Base-by-base conservation (phyloP, 345 rosid genomes). In the Microcos paniculata region DNA sequence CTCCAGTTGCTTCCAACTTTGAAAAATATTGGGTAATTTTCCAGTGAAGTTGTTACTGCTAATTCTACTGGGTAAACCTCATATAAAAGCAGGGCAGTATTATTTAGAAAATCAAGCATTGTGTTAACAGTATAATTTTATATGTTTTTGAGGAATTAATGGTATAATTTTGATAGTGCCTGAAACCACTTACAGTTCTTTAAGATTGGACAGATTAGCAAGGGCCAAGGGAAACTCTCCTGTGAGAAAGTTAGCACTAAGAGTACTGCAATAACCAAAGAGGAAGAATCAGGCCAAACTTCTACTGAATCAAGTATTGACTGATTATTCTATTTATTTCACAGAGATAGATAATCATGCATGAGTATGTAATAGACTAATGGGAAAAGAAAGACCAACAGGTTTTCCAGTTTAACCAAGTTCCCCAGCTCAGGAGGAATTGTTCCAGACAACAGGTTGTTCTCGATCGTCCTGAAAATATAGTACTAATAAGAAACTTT, bases 31-130 rank as follows among this genome's bases (percentile, higher is more conserved):
- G 21, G 78, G 78, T 53, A 75, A 24, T 30, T 69, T 65, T 65
- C 78, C 78, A 21, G 56, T 23, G 72, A 75, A 75, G 31, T 53
- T 53, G 74, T 76, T 76, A 68, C 74, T 69, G 66, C 79, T 76
- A 76, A 76, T 57, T 67, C 73, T 56, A 16, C 67, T 67, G 66
- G 18, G 57, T 45, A 11, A 69, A 31, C 43, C 43, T 8, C 40
- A 0, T 18, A 40, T 21, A 64, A 30, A 38, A 75, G 23, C 15
- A 58, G 10, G 26, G 23, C 15, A 58, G 10, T 18, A 1, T 0
- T 40, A 4, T 35, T 72, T 3, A 15, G 0, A 28, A 16, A 42
- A 28, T 16, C 38, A 10, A 24, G 14, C 55, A 15, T 42, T 26
- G 1, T 26, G 2, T 24, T 40, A 71, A 53, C 48, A 8, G 31